Percentiles rank a stretch among this genome's conserved stretches.
These are phyloP conservation scores for Fusarium sp. DNA, from an alignment of 2,329 filamentous ascomycete species.

Conservation along the genomic window DNA sequence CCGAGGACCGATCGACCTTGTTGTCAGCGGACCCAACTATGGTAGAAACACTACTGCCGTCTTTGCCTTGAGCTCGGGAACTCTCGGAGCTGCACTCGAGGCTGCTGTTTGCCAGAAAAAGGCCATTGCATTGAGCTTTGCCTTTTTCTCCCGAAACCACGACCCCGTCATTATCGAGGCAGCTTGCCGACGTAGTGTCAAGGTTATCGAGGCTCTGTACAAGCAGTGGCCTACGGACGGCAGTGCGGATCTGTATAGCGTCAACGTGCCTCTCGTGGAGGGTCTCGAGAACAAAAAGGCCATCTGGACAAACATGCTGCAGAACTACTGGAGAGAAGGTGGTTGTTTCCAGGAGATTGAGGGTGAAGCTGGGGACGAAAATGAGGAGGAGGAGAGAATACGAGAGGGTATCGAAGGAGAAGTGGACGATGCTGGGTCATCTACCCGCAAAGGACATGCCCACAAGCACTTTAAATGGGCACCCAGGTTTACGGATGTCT, in stretches of 20 bases:
- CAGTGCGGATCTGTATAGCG: conserved; percentile 84
- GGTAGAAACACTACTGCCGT: conserved; percentile 85
- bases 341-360: conserved; percentile 88
- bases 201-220: conserved; percentile 82
- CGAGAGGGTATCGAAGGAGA: conserved; percentile 71
- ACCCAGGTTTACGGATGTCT: conserved; percentile 87
- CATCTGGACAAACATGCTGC: conserved; percentile 86
- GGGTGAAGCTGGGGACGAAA: conserved; percentile 71
- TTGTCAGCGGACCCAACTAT: conserved; percentile 85
- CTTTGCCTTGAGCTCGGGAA: conserved; percentile 82
- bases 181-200: conserved; percentile 79
- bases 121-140: conserved; percentile 88
- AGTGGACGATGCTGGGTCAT: conserved; percentile 51
- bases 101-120: conserved; percentile 76
- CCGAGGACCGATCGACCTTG: conserved; percentile 77
- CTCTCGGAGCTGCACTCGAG: conserved; percentile 81
- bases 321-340: conserved; percentile 89
- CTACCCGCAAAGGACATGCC: conserved; percentile 61
- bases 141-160: conserved; percentile 88
- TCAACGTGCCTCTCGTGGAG: conserved; percentile 89
- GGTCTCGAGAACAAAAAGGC: conserved; percentile 78
- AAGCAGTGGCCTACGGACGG: conserved; percentile 76
- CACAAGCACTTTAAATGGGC: conserved; percentile 97
- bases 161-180: conserved; percentile 83
- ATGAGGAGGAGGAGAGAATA: conserved; percentile 79